These are phyloP conservation scores for Trichoderma citrinoviride DNA, from an alignment of 2,329 filamentous ascomycete genomes.

Conservation along the genomic window DNA sequence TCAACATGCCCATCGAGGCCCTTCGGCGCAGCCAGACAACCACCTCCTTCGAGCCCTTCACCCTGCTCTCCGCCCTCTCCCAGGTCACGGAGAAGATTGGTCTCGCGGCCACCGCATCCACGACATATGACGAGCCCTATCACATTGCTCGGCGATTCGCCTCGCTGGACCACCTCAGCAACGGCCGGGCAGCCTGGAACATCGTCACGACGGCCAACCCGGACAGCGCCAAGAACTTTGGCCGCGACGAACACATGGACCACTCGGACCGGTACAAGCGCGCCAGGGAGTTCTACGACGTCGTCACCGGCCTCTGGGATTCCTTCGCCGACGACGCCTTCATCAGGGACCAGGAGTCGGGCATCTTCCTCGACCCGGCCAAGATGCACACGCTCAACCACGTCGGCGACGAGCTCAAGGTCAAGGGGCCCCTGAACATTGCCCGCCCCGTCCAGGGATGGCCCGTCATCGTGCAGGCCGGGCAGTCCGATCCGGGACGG, in stretches of 20 bases:
- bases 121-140: constrained; percentile 54
- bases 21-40: constrained; percentile 57
- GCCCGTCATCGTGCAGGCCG: constrained; percentile 56
- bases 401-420: constrained; percentile 40
- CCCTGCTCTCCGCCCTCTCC: constrained; percentile 49
- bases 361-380: constrained; percentile 49
- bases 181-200: constrained; percentile 53
- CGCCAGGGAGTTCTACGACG: constrained; percentile 52
- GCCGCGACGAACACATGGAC: constrained; percentile 48
- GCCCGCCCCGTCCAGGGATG: constrained; percentile 52
- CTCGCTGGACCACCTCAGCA: constrained; percentile 51
- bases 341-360: constrained; percentile 45
- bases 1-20: constrained; percentile 57
- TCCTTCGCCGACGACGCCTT: constrained; percentile 57
- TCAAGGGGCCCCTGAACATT: constrained; percentile 51
- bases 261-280: constrained; percentile 50
- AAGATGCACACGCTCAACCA: constrained; percentile 54
- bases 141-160: constrained; percentile 54
- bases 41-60: constrained; percentile 57
- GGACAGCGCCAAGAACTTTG: constrained; percentile 52
- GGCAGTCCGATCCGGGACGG: constrained; percentile 50
- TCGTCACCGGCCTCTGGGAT: constrained; percentile 53
- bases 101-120: constrained; percentile 53
- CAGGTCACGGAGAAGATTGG: constrained; percentile 49
- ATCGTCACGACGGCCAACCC: constrained; percentile 54